A percentile compares a stretch with the other conserved stretches of the same genome.
These are phyloP conservation scores for Paralagenidium karlingii DNA, from an alignment of 352 stramenopile species.

Conservation along the genomic window DNA sequence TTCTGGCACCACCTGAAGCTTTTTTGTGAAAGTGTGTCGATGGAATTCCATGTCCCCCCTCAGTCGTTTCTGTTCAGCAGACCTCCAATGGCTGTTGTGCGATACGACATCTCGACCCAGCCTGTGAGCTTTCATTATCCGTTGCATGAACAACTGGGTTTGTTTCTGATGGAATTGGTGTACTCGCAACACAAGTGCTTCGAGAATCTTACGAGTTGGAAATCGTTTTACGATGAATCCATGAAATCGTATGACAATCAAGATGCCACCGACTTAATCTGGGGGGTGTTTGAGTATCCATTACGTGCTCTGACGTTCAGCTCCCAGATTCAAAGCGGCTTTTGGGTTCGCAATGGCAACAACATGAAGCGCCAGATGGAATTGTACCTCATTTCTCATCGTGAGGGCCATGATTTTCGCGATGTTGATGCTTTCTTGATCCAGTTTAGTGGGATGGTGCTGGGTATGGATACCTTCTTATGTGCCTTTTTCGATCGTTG, in stretches of 20 bases:
- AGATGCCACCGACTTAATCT: conserved; percentile 19
- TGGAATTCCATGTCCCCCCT: too few species aligned
- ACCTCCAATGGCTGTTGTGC: too few species aligned
- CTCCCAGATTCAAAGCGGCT: conserved; percentile 57
- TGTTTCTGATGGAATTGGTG: too few species aligned
- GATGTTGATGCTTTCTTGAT: conserved; percentile 68
- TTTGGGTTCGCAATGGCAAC: conserved; percentile 80
- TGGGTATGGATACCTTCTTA: conserved; percentile 59
- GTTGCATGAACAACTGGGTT: conserved; percentile 72
- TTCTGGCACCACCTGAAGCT: too few species aligned
- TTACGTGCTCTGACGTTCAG: conserved; percentile 64
- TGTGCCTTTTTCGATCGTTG: conserved; percentile 76
- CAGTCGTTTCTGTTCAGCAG: too few species aligned
- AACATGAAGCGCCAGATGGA: conserved; percentile 73
- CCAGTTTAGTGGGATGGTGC: conserved; percentile 39
- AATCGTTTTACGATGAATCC: too few species aligned
- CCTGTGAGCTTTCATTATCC: conserved; percentile 87
- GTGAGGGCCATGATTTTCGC: conserved; percentile 52
- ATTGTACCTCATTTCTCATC: conserved; percentile 55
- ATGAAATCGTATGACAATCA: too few species aligned
- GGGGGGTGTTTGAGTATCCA: conserved; percentile 66
- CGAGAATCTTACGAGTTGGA: too few species aligned
- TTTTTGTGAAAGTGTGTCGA: too few species aligned
- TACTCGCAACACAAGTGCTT: too few species aligned
- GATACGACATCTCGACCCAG: conserved; percentile 74